These are phyloP conservation scores for Jatropha multifida DNA, from an alignment of 441 rosid species.

Conservation along the genomic window DNA sequence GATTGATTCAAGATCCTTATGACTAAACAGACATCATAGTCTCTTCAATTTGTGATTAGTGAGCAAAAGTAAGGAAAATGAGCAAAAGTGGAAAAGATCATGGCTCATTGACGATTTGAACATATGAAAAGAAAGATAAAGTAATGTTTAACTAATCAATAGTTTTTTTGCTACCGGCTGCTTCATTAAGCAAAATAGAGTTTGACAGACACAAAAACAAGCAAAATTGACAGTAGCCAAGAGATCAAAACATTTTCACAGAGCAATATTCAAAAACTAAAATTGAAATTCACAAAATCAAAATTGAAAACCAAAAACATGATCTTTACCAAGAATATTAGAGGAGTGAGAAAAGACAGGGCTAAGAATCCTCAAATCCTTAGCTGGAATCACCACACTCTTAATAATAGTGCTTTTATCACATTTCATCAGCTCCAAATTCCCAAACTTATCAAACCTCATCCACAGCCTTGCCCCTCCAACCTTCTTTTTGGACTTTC, in stretches of 20 bases:
- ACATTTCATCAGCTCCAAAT: slow-evolving; percentile 79
- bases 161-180: background rate
- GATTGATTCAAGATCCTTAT: background rate
- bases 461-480: slow-evolving; percentile 85
- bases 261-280: no score
- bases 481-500: slow-evolving; percentile 69
- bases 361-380: slow-evolving; percentile 94
- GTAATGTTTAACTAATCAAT: background rate
- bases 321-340: slow-evolving; percentile 55
- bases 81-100: background rate
- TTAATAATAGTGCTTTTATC: slow-evolving; percentile 79
- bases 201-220: no score
- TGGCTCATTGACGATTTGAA: background rate
- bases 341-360: slow-evolving; percentile 92
- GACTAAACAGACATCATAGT: background rate
- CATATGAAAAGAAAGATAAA: background rate
- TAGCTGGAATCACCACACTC: slow-evolving; percentile 74
- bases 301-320: background rate
- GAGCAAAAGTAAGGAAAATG: no score
- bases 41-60: background rate
- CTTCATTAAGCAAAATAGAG: background rate
- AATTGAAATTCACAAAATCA: background rate
- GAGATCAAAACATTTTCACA: background rate
- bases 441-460: slow-evolving; percentile 77
- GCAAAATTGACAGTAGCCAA: background rate